Percentiles rank a stretch among this genome's conserved stretches.
phyloP scores from a whole-genome alignment of 2,329 filamentous ascomycete genomes.

The Bipolaris victoriae region DNA sequence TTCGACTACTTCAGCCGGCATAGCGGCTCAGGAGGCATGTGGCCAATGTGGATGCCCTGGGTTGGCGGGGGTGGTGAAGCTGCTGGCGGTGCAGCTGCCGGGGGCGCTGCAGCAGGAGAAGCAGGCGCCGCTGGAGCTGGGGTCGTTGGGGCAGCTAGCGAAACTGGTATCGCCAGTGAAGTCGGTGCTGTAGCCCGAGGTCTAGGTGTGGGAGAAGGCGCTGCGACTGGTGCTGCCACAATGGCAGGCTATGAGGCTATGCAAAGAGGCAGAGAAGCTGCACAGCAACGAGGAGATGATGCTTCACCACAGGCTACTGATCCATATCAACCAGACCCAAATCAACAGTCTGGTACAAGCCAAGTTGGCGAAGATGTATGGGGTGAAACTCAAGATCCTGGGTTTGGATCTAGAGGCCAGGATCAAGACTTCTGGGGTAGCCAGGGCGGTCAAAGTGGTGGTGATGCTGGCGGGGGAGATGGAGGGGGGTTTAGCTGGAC shows the following conservation, averaged over 20 bases:
- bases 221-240: conserved; percentile 60
- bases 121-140: conserved; percentile 48
- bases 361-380: conserved; percentile 36
- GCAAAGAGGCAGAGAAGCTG: conserved; percentile 56
- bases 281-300: conserved; percentile 28
- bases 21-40: conserved; percentile 54
- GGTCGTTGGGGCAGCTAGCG: conserved; percentile 50
- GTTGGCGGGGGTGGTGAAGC: conserved; percentile 36
- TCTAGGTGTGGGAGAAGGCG: conserved; percentile 52
- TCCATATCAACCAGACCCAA: conserved; percentile 27
- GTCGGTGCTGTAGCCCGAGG: conserved; percentile 54
- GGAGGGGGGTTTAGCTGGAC: conserved; percentile 33
- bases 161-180: conserved; percentile 54
- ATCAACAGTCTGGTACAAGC: conserved; percentile 27
- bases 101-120: conserved; percentile 50
- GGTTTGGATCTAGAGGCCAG: conserved; percentile 24
- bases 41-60: conserved; percentile 61
- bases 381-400: conserved; percentile 36
- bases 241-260: conserved; percentile 70
- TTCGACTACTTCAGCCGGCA: conserved; percentile 72
- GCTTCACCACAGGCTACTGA: conserved; percentile 37
- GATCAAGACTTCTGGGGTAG: conserved; percentile 42
- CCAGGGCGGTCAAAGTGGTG: conserved; percentile 36
- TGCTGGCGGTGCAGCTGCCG: conserved; percentile 35
- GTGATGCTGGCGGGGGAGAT: conserved; percentile 40